Evolutionary conservation across 116 monocot species (phyloP).

Genomic region (Trichopus zeylanicus): DNA sequence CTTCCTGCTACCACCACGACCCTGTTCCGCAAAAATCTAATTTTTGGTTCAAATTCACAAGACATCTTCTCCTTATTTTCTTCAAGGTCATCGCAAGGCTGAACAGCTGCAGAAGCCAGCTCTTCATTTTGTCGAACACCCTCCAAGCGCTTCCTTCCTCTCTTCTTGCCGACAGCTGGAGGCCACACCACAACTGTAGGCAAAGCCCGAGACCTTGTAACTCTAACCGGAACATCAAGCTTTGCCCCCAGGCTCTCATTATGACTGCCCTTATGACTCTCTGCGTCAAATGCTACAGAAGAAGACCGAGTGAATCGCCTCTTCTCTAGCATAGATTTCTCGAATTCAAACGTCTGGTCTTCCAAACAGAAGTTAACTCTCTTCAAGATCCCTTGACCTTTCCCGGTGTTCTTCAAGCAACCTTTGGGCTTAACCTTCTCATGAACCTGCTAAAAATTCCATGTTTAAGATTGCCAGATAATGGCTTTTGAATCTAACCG

Average conservation of each 20-base stretch:
- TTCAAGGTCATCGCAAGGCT: neutral
- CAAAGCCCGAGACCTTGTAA: slow-evolving; percentile 12
- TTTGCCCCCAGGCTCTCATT: neutral
- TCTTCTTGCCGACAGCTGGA: slow-evolving; percentile 11
- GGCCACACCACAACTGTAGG: slow-evolving; percentile 7
- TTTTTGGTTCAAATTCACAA: neutral
- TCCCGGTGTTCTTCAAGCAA: slow-evolving; percentile 12
- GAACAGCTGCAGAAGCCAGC: neutral
- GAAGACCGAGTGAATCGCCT: slow-evolving; percentile 8
- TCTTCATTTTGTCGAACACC: neutral
- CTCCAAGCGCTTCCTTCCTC: neutral
- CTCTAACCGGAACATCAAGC: slow-evolving; percentile 4
- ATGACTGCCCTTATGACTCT: neutral
- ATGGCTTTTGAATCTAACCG: neutral
- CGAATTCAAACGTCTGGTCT: slow-evolving; percentile 6
- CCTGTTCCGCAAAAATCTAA: neutral
- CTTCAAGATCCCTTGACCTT: slow-evolving; percentile 6
- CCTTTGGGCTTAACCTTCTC: slow-evolving; percentile 11
- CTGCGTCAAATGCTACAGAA: neutral
- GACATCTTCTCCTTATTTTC: neutral
- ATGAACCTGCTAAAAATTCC: neutral
- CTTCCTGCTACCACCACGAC: neutral
- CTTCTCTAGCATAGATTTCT: slow-evolving; percentile 2
- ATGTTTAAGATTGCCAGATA: neutral
- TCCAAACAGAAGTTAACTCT: slow-evolving; percentile 14